These are phyloP conservation scores for Paraglomus occultum DNA, from an alignment of 192 early-diverging fungal species.

Conservation along the genomic window DNA sequence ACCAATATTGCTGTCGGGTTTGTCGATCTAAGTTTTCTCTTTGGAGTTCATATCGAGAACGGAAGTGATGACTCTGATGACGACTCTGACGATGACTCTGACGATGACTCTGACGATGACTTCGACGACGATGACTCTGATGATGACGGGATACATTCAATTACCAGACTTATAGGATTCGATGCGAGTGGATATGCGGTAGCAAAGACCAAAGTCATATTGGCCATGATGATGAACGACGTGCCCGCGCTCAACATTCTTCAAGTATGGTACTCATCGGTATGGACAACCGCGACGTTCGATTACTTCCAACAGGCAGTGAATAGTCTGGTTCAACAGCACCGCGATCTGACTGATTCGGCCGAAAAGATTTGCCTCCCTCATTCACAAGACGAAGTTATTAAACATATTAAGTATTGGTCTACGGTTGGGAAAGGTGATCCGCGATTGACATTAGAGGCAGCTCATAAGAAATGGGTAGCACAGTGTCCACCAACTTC, in stretches of 20 bases:
- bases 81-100: no score
- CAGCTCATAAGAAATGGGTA: no score
- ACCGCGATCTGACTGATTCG: no score
- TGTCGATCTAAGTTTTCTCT: conserved; percentile 13
- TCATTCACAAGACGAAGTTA: no score
- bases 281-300: conserved; percentile 5
- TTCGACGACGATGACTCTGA: background rate
- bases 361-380: no score
- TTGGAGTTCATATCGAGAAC: background rate
- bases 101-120: background rate
- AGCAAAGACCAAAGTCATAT: background rate
- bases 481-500: no score
- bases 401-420: no score
- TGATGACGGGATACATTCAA: background rate
- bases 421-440: no score
- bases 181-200: background rate
- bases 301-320: background rate
- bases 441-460: no score
- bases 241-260: background rate
- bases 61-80: no score
- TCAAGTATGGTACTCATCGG: conserved; percentile 5
- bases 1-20: conserved; percentile 9
- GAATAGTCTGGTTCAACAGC: no score
- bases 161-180: background rate
- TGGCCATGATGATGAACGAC: conserved; percentile 1